phyloP scores from a whole-genome alignment of 164 flowering plant species.

The Magnolia officinalis region DNA sequence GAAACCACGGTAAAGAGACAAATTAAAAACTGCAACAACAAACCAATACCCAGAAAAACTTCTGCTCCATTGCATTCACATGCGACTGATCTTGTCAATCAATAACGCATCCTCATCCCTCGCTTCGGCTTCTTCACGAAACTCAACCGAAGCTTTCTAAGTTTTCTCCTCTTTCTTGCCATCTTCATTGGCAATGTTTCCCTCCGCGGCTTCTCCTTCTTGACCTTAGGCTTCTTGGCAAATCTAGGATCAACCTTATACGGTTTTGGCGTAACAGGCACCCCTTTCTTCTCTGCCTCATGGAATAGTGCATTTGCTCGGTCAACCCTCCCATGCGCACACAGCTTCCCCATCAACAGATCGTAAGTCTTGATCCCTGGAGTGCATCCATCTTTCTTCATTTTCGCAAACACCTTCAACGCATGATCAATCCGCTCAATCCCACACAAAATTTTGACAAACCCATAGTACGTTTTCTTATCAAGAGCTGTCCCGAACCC shows the following conservation, averaged over 20 bases:
- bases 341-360: conserved; percentile 65
- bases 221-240: conserved; percentile 47
- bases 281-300: conserved; percentile 58
- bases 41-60: neutral
- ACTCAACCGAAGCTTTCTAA: conserved; percentile 64
- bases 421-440: conserved; percentile 96
- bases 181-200: conserved; percentile 93
- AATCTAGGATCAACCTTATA: conserved; percentile 66
- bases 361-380: conserved; percentile 82
- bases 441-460: conserved; percentile 80
- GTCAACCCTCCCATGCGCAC: conserved; percentile 61
- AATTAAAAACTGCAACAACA: neutral
- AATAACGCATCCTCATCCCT: conserved; percentile 44
- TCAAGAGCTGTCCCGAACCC: conserved; percentile 60
- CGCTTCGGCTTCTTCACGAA: conserved; percentile 87
- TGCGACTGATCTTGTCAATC: neutral
- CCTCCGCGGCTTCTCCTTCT: conserved; percentile 63
- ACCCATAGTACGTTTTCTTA: conserved; percentile 66
- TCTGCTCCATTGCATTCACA: neutral
- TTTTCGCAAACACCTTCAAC: conserved; percentile 63
- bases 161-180: conserved; percentile 78
- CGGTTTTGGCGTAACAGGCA: conserved; percentile 48
- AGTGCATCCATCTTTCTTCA: conserved; percentile 73
- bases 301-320: conserved; percentile 61
- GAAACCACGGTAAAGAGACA: neutral